phyloP scores from a whole-genome alignment of 768 basidiomycete genomes.

The Pleurotus giganteus region DNA sequence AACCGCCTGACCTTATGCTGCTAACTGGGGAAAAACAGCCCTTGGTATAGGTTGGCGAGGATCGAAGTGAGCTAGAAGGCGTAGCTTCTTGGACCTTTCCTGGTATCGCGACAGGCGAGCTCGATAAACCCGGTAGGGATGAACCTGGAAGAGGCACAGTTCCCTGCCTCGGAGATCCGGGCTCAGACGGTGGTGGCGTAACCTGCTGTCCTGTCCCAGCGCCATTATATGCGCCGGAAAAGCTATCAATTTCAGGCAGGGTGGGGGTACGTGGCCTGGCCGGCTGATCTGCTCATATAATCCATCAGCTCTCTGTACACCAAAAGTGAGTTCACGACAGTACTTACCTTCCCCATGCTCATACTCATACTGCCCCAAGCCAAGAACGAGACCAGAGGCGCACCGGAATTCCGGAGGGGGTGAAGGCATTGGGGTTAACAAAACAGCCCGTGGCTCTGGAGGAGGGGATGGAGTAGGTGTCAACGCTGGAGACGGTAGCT shows the following conservation, averaged over 20 bases:
- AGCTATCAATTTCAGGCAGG: not conserved
- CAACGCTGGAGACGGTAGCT: not conserved
- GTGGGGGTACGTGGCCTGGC: conserved; percentile 1
- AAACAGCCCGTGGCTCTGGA: not conserved
- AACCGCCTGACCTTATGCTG: not conserved
- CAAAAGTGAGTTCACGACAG: not conserved
- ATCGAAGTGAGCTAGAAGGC: not conserved
- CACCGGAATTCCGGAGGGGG: not conserved
- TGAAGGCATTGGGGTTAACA: not conserved
- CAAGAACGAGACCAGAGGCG: conserved; percentile 1
- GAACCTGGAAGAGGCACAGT: not conserved
- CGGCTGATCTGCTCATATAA: not conserved
- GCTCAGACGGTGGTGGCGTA: conserved; percentile 7
- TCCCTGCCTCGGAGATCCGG: not conserved
- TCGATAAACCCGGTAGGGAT: not conserved
- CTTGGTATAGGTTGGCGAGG: not conserved
- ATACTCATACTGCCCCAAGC: not conserved
- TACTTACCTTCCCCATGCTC: not conserved
- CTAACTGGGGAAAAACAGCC: not conserved
- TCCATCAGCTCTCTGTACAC: not conserved
- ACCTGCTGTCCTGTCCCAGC: not conserved
- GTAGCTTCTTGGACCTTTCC: not conserved
- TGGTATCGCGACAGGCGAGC: not conserved
- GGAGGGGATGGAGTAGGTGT: not conserved
- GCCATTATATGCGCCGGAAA: not conserved